A percentile compares a stretch with the other conserved stretches of the same genome.
Evolutionary conservation across 129 eudicot species (phyloP).

Genomic region (Centella asiatica): DNA sequence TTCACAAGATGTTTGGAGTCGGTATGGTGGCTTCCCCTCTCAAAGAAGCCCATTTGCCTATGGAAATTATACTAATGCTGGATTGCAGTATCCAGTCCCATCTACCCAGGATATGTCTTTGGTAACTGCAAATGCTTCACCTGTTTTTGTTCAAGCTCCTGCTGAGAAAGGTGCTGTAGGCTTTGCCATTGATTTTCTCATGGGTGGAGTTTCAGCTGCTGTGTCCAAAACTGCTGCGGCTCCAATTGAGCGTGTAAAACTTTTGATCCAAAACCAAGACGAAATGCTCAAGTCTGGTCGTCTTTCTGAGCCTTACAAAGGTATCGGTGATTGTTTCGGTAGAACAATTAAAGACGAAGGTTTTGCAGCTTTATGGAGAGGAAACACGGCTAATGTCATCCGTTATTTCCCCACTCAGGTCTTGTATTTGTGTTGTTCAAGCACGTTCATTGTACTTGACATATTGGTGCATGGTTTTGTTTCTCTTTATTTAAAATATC

Average conservation of each 20-base stretch:
- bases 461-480: no score
- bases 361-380: not conserved
- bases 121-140: not conserved
- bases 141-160: slow-evolving; percentile 10
- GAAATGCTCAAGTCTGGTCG: slow-evolving; percentile 5
- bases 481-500: no score
- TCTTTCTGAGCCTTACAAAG: slow-evolving; percentile 11
- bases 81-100: not conserved
- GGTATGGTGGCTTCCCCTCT: slow-evolving; percentile 24
- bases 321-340: slow-evolving; percentile 9
- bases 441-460: no score
- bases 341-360: slow-evolving; percentile 12
- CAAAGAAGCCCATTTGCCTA: no score
- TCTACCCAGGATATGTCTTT: slow-evolving; percentile 1
- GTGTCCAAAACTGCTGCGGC: slow-evolving; percentile 10
- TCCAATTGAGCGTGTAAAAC: slow-evolving; percentile 6
- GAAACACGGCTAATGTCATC: slow-evolving; percentile 10
- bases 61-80: not conserved
- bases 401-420: slow-evolving; percentile 11
- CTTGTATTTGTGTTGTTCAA: no score
- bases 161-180: slow-evolving; percentile 2
- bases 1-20: slow-evolving; percentile 17
- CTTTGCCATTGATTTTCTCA: slow-evolving; percentile 8
- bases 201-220: slow-evolving; percentile 11
- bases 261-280: slow-evolving; percentile 10